These are phyloP conservation scores for Spathaspora arborariae DNA, from an alignment of 805 yeast species.

Conservation along the genomic window DNA sequence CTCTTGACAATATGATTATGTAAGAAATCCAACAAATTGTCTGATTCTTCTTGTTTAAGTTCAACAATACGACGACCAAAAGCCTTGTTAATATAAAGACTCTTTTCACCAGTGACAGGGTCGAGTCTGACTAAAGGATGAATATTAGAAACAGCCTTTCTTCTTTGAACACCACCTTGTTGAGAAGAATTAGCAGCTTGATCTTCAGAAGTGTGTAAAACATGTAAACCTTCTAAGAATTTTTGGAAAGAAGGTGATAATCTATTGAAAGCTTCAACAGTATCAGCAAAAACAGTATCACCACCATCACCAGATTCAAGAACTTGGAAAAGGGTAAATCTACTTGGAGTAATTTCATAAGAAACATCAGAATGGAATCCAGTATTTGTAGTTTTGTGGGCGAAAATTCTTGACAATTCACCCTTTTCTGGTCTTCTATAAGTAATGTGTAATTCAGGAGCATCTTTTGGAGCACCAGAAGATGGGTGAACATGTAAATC, in stretches of 20 bases:
- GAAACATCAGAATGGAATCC: slow-evolving; percentile 74
- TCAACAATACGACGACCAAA: slow-evolving; percentile 69
- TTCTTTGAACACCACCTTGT: slow-evolving; percentile 62
- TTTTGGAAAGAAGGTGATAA: slow-evolving; percentile 63
- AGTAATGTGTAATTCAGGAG: slow-evolving; percentile 60
- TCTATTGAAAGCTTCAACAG: slow-evolving; percentile 66
- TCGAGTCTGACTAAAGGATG: slow-evolving; percentile 74
- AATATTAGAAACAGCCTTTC: slow-evolving; percentile 55
- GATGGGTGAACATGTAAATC: slow-evolving; percentile 72
- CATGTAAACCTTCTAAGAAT: slow-evolving; percentile 58
- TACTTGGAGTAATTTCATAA: slow-evolving; percentile 72
- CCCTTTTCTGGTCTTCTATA: slow-evolving; percentile 46
- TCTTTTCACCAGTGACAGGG: slow-evolving; percentile 66
- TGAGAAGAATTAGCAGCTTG: slow-evolving; percentile 58
- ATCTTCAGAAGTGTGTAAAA: slow-evolving; percentile 64
- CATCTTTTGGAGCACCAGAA: slow-evolving; percentile 65
- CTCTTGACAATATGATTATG: slow-evolving; percentile 48
- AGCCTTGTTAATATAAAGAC: slow-evolving; percentile 52
- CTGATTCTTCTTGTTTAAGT: slow-evolving; percentile 69
- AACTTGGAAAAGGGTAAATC: slow-evolving; percentile 62
- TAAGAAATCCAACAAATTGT: slow-evolving; percentile 54
- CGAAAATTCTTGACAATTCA: slow-evolving; percentile 33
- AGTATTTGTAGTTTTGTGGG: slow-evolving; percentile 33
- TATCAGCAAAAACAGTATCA: slow-evolving; percentile 75
- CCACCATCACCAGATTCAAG: slow-evolving; percentile 66